A percentile compares a stretch with the other conserved stretches of the same genome.
These are phyloP conservation scores for Priceomyces haplophilus DNA, from an alignment of 805 yeast genomes.

Conservation along the genomic window DNA sequence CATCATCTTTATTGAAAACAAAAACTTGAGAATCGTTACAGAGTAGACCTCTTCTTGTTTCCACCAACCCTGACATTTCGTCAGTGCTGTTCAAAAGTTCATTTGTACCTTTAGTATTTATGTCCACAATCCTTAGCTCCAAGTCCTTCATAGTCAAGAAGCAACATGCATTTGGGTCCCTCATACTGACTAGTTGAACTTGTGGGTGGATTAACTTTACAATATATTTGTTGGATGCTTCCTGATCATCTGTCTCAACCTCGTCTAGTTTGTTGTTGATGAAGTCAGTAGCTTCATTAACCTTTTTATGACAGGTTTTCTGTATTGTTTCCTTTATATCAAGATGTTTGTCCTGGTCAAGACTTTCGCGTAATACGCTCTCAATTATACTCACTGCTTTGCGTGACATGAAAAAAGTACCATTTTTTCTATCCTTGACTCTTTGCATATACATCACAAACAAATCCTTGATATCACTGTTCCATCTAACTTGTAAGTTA, in stretches of 20 bases:
- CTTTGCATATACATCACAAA: slow-evolving; percentile 55
- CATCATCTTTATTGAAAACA: slow-evolving; percentile 41
- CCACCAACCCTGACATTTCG: slow-evolving; percentile 43
- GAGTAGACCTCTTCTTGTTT: slow-evolving; percentile 54
- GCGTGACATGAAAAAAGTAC: slow-evolving; percentile 44
- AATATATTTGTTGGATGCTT: slow-evolving; percentile 54
- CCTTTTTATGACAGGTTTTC: slow-evolving; percentile 16
- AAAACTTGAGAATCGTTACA: slow-evolving; percentile 56
- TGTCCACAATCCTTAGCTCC: slow-evolving; percentile 49
- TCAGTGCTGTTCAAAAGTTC: slow-evolving; percentile 30
- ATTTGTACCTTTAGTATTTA: slow-evolving; percentile 41
- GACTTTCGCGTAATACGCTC: slow-evolving; percentile 28
- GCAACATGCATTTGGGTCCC: slow-evolving; percentile 46
- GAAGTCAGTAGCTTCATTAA: slow-evolving; percentile 37
- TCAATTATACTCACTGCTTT: slow-evolving; percentile 50
- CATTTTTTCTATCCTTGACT: slow-evolving; percentile 41
- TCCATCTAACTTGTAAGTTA: slow-evolving; percentile 76
- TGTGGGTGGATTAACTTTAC: slow-evolving; percentile 78
- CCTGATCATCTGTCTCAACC: slow-evolving; percentile 34
- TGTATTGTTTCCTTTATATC: slow-evolving; percentile 18
- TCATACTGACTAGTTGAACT: slow-evolving; percentile 57
- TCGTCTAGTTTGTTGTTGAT: slow-evolving; percentile 54
- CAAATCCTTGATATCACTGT: slow-evolving; percentile 61
- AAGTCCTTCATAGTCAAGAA: slow-evolving; percentile 57
- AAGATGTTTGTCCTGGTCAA: slow-evolving; percentile 14